These are phyloP conservation scores for Nannochloropsis oceanica DNA, from an alignment of 108 stramenopile genomes.

Conservation along the genomic window DNA sequence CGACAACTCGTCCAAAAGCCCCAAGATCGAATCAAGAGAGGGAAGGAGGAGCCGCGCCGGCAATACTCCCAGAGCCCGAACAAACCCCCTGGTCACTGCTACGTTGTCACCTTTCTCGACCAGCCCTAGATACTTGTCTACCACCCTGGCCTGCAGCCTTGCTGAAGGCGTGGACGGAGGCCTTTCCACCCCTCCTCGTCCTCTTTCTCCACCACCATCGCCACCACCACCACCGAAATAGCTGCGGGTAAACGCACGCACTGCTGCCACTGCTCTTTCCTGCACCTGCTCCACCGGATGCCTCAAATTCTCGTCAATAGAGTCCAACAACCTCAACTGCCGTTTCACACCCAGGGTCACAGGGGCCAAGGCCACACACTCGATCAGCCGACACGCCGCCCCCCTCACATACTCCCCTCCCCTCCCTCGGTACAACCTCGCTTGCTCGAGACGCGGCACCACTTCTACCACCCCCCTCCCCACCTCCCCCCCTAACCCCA, in stretches of 20 bases:
- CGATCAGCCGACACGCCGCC: slow-evolving; percentile 77
- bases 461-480: slow-evolving; percentile 35
- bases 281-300: slow-evolving; percentile 45
- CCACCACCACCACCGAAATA: slow-evolving; percentile 46
- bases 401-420: slow-evolving; percentile 85
- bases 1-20: background rate
- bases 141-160: slow-evolving; percentile 61
- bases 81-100: slow-evolving; percentile 76
- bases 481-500: background rate
- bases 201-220: background rate
- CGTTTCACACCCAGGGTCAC: background rate
- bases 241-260: slow-evolving; percentile 47
- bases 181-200: slow-evolving; percentile 28
- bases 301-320: slow-evolving; percentile 58
- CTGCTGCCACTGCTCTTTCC: slow-evolving; percentile 52
- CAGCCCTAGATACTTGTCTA: slow-evolving; percentile 52
- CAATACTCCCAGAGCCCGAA: slow-evolving; percentile 63
- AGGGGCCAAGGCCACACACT: slow-evolving; percentile 55
- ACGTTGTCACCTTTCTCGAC: slow-evolving; percentile 45
- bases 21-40: background rate
- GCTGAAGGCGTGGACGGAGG: slow-evolving; percentile 39
- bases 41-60: slow-evolving; percentile 36
- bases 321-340: slow-evolving; percentile 64
- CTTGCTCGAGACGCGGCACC: slow-evolving; percentile 72
- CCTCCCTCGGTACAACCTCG: slow-evolving; percentile 79